Evolutionary conservation across 2,329 filamentous ascomycete genomes (phyloP), one percentile per base, ranked within the genome.

Genomic region (Xylaria sp.): DNA sequence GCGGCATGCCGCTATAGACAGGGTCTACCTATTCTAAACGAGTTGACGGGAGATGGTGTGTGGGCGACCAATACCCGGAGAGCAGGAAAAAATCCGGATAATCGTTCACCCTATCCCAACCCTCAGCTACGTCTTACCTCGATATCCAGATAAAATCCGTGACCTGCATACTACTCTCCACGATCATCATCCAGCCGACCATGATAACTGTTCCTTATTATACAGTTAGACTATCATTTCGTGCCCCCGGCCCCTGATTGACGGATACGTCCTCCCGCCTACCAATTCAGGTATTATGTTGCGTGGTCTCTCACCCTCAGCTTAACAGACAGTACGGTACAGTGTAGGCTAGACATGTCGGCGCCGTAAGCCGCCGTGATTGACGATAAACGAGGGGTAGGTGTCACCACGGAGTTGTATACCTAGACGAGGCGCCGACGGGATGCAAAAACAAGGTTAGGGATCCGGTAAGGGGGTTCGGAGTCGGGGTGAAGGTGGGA

Each of bases 1-100:
- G 63, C 66, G 69, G 69, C 69, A 66, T 60, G 60, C 58, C 66
- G 59, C 49, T 62, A 66, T 64, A 43, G 33, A 63, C 51, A 66
- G 52, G 62, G 58, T 12, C 41, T 46, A 46, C 18, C 18, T 55
- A 36, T 51, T 49, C 18, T 65, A 57, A 36, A 57, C 60, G 54
- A 46, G 55, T 46, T 18, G 39, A 28, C 54, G 20, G 31, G 25
- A 51, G 39, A 59, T 25, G 36, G 36, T 39, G 56, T 43, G 41
- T 18, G 23, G 46, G 25, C 13, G 6, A 56, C 33, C 33, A 36
- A 36, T 8, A 64, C 39, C 61, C 66, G 61, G 23, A 52, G 31
- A 60, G 20, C 41, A 66, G 62, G 31, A 51, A 68, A 66, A 65
- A 48, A 9, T 62, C 52, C 58, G 57, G 66, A 58, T 68, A 58